Conservation (phyloP, 2,329 filamentous ascomycete species). For the Pseudocercospora crystallina region DNA sequence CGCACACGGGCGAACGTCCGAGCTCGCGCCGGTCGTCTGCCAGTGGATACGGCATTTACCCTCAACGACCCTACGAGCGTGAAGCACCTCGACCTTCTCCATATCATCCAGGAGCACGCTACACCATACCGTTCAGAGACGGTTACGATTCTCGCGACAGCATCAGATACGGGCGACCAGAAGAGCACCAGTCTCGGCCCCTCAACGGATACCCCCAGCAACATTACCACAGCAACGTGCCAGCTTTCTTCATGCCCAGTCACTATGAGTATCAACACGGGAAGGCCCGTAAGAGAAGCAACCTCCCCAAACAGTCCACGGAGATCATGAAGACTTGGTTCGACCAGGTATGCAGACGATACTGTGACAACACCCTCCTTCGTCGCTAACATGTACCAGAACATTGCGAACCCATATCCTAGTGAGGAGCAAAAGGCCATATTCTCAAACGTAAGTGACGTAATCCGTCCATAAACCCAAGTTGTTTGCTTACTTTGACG, state of each 20-base stretch:
- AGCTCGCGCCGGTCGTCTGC: constrained; percentile 20
- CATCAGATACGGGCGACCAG: constrained; percentile 19
- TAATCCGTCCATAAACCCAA: no score
- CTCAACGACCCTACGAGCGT: constrained; percentile 20
- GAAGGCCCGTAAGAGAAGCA: constrained; percentile 39
- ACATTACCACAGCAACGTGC: constrained; percentile 23
- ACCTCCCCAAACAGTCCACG: constrained; percentile 40
- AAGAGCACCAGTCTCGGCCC: constrained; percentile 17
- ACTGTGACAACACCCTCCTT: neutral
- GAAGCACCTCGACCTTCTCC: constrained; percentile 6
- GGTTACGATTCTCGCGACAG: constrained; percentile 18
- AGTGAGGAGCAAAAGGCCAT: constrained; percentile 40
- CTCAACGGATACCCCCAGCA: constrained; percentile 15
- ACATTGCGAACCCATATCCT: constrained; percentile 40
- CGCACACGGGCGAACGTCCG: constrained; percentile 13
- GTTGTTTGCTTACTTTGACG: neutral
- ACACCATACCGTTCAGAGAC: constrained; percentile 13
- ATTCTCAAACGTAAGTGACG: constrained; percentile 33
- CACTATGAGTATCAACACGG: constrained; percentile 39
- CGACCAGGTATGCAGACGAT: constrained; percentile 29
- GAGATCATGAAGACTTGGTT: constrained; percentile 44
- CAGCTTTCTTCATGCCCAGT: constrained; percentile 34
- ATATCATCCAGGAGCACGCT: constrained; percentile 15
- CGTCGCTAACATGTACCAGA: constrained; percentile 22
- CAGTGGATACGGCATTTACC: constrained; percentile 19